These are phyloP conservation scores for Phytopythium ostracodes DNA, from an alignment of 352 stramenopile species.

Conservation along the genomic window DNA sequence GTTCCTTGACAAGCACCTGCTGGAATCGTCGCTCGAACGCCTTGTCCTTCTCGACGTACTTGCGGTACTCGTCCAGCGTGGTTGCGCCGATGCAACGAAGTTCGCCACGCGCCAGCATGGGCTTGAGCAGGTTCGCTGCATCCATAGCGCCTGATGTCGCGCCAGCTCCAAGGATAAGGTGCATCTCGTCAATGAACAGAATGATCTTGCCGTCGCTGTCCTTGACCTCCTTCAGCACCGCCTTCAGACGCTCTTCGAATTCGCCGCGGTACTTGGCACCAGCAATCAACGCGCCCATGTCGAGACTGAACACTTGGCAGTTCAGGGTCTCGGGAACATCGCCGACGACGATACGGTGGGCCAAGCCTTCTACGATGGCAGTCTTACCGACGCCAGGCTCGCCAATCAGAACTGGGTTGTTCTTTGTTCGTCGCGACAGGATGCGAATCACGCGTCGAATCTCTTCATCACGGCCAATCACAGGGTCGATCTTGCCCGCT, in stretches of 20 bases:
- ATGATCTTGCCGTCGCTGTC: constrained; percentile 95
- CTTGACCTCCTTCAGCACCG: constrained; percentile 93
- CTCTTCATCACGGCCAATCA: constrained; percentile 97
- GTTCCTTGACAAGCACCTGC: constrained; percentile 93
- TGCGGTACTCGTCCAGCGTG: constrained; percentile 96
- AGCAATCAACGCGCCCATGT: constrained; percentile 96
- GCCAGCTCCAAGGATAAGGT: constrained; percentile 95
- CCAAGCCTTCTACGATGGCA: constrained; percentile 93
- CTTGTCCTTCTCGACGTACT: constrained; percentile 98
- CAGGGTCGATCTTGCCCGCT: constrained; percentile 96
- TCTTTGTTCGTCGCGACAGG: constrained; percentile 95
- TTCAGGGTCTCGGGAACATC: constrained; percentile 95
- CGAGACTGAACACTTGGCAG: constrained; percentile 90
- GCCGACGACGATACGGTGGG: constrained; percentile 94
- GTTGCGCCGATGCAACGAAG: constrained; percentile 97
- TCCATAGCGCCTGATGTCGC: constrained; percentile 93
- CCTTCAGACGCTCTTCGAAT: constrained; percentile 98
- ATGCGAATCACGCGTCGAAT: constrained; percentile 96
- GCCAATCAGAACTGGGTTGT: constrained; percentile 96
- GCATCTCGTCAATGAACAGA: constrained; percentile 99
- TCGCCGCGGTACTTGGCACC: constrained; percentile 98
- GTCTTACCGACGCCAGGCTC: constrained; percentile 98
- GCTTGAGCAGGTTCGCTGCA: constrained; percentile 98
- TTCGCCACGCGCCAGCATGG: constrained; percentile 94
- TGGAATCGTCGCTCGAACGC: constrained; percentile 98